Conservation (phyloP, 2,329 filamentous ascomycete genomes). For the Balansia obtecta region DNA sequence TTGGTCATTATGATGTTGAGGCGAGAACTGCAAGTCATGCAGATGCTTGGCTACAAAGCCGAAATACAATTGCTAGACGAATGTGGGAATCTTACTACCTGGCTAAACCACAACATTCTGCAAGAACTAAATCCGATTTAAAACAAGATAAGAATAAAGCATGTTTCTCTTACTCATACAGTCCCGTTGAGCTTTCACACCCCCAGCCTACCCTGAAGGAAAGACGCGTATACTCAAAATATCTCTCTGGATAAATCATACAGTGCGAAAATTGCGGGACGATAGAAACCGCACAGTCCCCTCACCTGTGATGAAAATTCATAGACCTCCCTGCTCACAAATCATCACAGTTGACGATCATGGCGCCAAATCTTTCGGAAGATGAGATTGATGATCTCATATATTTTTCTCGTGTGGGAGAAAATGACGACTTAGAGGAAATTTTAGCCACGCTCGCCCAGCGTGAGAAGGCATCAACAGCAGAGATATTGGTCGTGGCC, state of each 20-base stretch:
- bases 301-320: conserved; percentile 16
- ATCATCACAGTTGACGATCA: conserved; percentile 12
- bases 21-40: conserved; percentile 56
- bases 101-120: conserved; percentile 34
- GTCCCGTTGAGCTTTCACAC: background rate
- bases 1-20: conserved; percentile 18
- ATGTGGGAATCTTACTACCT: conserved; percentile 33
- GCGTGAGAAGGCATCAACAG: conserved; percentile 44
- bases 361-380: conserved; percentile 48
- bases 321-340: conserved; percentile 15
- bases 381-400: conserved; percentile 87
- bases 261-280: conserved; percentile 25
- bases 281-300: conserved; percentile 23
- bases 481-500: conserved; percentile 56
- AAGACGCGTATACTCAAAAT: background rate
- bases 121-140: background rate
- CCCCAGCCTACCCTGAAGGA: background rate
- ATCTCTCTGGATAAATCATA: conserved; percentile 9
- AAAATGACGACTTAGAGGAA: conserved; percentile 53
- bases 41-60: conserved; percentile 61
- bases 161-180: background rate
- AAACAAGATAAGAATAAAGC: background rate
- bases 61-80: conserved; percentile 63
- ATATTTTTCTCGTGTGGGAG: conserved; percentile 72
- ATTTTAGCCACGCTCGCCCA: conserved; percentile 46